Conservation (phyloP, 1,284 basidiomycete genomes). For the Fomitopsis pinicola region DNA sequence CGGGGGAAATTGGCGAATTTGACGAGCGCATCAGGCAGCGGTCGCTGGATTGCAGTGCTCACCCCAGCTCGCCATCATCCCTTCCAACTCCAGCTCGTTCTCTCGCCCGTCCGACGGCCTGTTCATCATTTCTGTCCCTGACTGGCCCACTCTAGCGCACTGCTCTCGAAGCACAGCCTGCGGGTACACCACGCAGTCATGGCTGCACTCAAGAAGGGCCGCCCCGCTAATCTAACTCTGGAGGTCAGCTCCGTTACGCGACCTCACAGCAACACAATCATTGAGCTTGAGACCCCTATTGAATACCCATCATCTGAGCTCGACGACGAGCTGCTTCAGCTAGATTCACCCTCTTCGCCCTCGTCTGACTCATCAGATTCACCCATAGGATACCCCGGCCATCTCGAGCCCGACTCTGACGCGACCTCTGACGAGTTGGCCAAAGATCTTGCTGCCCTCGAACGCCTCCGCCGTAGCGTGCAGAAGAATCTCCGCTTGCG, state of each 20-base stretch:
- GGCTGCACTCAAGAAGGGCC: conserved; percentile 26
- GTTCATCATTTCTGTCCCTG: not conserved
- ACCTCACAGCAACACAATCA: conserved; percentile 28
- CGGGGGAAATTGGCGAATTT: not conserved
- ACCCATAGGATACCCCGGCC: conserved; percentile 19
- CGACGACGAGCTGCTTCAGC: conserved; percentile 21
- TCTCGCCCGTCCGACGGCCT: not conserved
- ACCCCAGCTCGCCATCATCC: not conserved
- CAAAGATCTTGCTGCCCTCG: conserved; percentile 61
- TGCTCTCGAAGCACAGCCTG: not conserved
- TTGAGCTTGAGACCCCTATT: conserved; percentile 33
- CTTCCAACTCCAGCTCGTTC: not conserved
- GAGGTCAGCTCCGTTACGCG: conserved; percentile 24
- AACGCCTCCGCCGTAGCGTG: conserved; percentile 62
- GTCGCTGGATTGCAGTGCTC: not conserved
- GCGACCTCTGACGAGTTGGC: conserved; percentile 47
- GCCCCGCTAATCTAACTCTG: conserved; percentile 34
- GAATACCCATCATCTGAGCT: conserved; percentile 17
- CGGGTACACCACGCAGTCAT: conserved; percentile 8
- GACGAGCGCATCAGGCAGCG: not conserved
- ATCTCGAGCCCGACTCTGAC: conserved; percentile 27
- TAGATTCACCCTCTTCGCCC: conserved; percentile 27
- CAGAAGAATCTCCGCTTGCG: conserved; percentile 71
- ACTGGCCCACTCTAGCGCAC: not conserved
- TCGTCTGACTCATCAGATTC: conserved; percentile 31